Percentiles rank a stretch among this genome's conserved stretches.
Conservation (phyloP, 2,329 filamentous ascomycete species). For the Curvularia spicifera region DNA sequence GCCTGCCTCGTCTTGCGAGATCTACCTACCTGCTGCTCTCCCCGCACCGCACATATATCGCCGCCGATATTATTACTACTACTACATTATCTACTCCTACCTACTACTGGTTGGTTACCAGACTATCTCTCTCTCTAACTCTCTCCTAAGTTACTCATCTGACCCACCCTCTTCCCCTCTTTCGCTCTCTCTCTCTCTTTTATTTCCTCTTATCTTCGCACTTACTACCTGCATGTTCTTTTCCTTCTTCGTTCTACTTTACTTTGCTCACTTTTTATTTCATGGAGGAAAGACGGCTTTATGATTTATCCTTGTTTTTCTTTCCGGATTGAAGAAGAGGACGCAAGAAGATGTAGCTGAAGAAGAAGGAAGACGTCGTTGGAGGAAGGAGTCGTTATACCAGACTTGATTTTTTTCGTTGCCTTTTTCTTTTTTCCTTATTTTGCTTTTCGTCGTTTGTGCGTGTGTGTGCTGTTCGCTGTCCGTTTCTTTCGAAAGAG, state of each 20-base stretch:
- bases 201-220: not conserved
- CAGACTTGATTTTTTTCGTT: not conserved
- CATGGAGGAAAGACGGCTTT: conserved; percentile 1
- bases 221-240: not conserved
- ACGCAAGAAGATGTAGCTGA: not conserved
- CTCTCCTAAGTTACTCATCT: not conserved
- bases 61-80: conserved; percentile 1
- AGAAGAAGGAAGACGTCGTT: not conserved
- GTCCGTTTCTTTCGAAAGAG: not conserved
- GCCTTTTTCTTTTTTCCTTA: not conserved
- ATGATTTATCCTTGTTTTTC: not conserved
- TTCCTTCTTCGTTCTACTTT: not conserved
- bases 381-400: not conserved
- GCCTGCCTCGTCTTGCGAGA: not conserved
- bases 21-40: not conserved
- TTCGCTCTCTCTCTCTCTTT: not conserved
- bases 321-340: not conserved
- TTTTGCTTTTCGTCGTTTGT: not conserved
- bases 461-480: not conserved
- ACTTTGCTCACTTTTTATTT: not conserved
- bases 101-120: not conserved
- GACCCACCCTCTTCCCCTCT: not conserved
- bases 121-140: not conserved
- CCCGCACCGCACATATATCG: not conserved
- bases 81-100: not conserved